Conservation (phyloP, 2,329 filamentous ascomycete genomes). For the Hypoxylon sp. region DNA sequence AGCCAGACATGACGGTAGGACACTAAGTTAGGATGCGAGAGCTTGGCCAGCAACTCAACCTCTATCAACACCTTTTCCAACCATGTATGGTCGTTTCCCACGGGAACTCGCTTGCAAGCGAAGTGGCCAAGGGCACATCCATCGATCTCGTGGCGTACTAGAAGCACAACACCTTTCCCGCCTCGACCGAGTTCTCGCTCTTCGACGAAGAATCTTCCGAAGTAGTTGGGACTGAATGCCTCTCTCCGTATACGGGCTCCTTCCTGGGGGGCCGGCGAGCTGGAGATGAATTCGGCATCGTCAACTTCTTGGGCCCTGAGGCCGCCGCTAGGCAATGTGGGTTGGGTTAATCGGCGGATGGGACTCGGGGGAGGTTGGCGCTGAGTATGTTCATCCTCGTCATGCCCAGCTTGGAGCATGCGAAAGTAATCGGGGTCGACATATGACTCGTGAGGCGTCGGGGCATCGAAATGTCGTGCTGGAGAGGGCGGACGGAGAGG, state of each 20-base stretch:
- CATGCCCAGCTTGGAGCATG: slow-evolving; percentile 76
- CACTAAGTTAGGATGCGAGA: slow-evolving; percentile 94
- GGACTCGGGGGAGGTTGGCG: slow-evolving; percentile 62
- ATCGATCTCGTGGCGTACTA: slow-evolving; percentile 94
- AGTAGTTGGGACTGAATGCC: slow-evolving; percentile 93
- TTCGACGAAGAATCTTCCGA: slow-evolving; percentile 91
- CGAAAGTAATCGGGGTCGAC: slow-evolving; percentile 95
- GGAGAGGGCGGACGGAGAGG: slow-evolving; percentile 67
- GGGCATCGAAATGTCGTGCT: slow-evolving; percentile 62
- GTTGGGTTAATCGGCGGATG: slow-evolving; percentile 65
- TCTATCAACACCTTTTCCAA: slow-evolving; percentile 93
- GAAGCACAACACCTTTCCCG: slow-evolving; percentile 91
- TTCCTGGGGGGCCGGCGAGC: slow-evolving; percentile 62
- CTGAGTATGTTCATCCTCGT: slow-evolving; percentile 57
- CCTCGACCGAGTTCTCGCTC: slow-evolving; percentile 87
- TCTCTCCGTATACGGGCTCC: slow-evolving; percentile 82
- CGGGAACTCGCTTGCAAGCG: slow-evolving; percentile 96
- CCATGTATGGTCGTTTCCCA: slow-evolving; percentile 95
- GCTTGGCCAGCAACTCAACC: slow-evolving; percentile 89
- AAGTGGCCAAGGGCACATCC: slow-evolving; percentile 89
- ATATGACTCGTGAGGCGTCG: slow-evolving; percentile 70
- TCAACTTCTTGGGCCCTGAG: slow-evolving; percentile 48
- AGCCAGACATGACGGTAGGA: slow-evolving; percentile 98
- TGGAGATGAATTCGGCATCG: slow-evolving; percentile 65
- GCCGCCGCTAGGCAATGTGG: slow-evolving; percentile 52